phyloP scores from a whole-genome alignment of 441 rosid species.

The Corymbia calophylla region DNA sequence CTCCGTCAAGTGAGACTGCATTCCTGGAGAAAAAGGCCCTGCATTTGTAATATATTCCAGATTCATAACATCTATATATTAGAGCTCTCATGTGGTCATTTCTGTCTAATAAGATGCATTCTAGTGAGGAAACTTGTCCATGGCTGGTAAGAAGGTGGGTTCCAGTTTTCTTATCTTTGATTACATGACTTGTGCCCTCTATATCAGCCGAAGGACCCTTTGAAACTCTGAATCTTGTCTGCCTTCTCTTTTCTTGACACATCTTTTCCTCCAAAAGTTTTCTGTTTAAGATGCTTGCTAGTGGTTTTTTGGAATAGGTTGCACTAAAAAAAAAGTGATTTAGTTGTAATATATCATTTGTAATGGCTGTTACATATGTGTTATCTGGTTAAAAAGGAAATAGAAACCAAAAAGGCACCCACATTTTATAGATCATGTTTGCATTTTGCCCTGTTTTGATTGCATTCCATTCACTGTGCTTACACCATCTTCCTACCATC shows the following conservation, averaged over 20 bases:
- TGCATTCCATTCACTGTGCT: background rate
- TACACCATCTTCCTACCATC: background rate
- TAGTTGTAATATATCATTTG: background rate
- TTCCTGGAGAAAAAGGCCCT: background rate
- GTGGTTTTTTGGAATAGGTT: background rate
- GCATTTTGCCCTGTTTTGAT: background rate
- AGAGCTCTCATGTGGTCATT: background rate
- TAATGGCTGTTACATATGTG: background rate
- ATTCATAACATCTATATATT: background rate
- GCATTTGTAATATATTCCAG: background rate
- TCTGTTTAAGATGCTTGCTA: background rate
- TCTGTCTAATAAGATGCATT: background rate
- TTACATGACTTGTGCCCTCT: background rate
- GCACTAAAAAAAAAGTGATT: background rate
- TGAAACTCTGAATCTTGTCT: background rate
- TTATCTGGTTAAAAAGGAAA: background rate
- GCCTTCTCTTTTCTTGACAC: background rate
- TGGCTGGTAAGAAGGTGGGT: background rate
- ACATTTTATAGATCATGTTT: background rate
- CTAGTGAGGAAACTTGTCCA: background rate
- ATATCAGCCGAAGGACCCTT: background rate
- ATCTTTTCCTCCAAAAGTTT: background rate
- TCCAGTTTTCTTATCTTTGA: background rate
- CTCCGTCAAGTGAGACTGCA: background rate
- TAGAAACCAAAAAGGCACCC: background rate